phyloP scores from a whole-genome alignment of 345 rosid genomes.

The Corchorus olitorius region DNA sequence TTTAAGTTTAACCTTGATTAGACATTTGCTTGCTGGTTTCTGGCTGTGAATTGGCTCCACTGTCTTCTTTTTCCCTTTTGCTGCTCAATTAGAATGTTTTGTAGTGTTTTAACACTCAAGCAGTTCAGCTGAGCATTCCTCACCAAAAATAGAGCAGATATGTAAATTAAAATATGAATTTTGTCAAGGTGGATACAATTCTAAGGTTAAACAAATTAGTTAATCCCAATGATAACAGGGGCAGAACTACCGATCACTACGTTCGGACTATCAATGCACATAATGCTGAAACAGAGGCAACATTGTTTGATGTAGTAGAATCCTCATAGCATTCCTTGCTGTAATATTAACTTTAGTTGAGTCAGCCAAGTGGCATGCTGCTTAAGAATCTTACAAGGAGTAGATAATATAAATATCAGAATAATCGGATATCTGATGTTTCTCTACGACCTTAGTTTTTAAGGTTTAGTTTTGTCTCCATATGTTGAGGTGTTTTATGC shows the following conservation, averaged over 20 bases:
- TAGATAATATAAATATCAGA: background rate
- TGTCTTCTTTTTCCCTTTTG: background rate
- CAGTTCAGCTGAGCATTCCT: no score
- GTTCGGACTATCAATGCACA: background rate
- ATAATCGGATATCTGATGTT: background rate
- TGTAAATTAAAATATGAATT: no score
- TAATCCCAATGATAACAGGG: background rate
- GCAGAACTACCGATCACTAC: background rate
- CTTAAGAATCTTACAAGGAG: background rate
- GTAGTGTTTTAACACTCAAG: no score
- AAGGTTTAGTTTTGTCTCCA: conserved; percentile 1
- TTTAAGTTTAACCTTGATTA: background rate
- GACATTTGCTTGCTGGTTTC: background rate
- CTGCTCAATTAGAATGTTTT: background rate
- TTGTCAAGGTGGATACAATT: background rate
- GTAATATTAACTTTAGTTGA: background rate
- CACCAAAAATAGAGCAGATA: no score
- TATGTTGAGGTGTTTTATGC: background rate
- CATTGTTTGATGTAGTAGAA: background rate
- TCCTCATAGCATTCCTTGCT: background rate
- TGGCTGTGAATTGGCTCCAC: background rate
- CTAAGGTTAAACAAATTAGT: background rate
- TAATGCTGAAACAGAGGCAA: background rate
- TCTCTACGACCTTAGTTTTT: background rate
- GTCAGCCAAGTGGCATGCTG: background rate